phyloP scores from a whole-genome alignment of 441 rosid species.

The Geranium incanum region DNA sequence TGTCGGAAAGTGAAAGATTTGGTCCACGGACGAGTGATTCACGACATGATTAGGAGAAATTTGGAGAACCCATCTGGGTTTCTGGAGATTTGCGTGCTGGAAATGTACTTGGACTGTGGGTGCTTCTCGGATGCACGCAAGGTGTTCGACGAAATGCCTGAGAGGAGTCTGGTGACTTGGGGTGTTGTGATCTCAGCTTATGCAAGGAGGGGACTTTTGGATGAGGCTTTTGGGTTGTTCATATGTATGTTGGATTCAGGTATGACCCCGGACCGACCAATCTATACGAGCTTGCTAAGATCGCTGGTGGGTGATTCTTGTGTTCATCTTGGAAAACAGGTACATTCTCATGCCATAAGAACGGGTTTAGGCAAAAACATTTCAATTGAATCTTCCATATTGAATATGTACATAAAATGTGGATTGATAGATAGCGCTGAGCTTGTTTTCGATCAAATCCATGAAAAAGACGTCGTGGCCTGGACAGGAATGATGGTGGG shows the following conservation, averaged over 20 bases:
- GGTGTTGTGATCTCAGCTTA: constrained; percentile 46
- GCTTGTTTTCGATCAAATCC: constrained; percentile 38
- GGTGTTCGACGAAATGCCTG: constrained; percentile 55
- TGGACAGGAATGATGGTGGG: constrained; percentile 54
- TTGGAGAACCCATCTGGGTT: constrained; percentile 29
- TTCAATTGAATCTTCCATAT: constrained; percentile 30
- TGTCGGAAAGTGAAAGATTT: constrained; percentile 39
- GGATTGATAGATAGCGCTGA: constrained; percentile 43
- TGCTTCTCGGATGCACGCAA: constrained; percentile 48
- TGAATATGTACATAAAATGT: constrained; percentile 53
- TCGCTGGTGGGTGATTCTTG: constrained; percentile 31
- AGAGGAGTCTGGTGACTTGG: constrained; percentile 37
- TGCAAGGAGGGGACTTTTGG: constrained; percentile 27
- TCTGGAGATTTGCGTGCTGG: constrained; percentile 39
- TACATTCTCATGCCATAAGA: constrained; percentile 44
- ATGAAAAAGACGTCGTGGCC: constrained; percentile 36
- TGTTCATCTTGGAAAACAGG: constrained; percentile 39
- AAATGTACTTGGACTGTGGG: constrained; percentile 50
- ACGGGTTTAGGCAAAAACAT: constrained; percentile 30
- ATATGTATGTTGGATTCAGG: constrained; percentile 34
- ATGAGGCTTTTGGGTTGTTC: constrained; percentile 36
- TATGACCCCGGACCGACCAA: constrained; percentile 29
- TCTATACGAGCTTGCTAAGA: constrained; percentile 38
- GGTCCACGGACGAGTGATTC: constrained; percentile 43
- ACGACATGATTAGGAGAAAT: constrained; percentile 28